Evolutionary conservation across 257 asterid species (phyloP).

Genomic region (Solanum microdontum): DNA sequence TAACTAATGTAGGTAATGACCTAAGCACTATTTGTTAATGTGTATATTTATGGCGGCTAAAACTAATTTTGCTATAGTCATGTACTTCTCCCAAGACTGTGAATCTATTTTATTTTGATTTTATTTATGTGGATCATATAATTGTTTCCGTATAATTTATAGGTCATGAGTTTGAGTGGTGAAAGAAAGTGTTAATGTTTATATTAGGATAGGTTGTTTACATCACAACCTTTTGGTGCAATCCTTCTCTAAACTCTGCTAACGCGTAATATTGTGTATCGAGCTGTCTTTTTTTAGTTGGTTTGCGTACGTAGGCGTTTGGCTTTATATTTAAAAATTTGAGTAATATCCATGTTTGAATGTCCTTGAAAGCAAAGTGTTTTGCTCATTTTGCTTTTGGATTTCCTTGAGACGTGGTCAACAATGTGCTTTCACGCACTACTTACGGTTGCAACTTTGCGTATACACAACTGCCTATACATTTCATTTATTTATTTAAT

Average conservation of each 20-base stretch:
- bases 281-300: neutral
- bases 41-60: no score
- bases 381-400: neutral
- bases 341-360: neutral
- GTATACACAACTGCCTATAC: neutral
- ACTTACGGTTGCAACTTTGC: neutral
- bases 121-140: neutral
- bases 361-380: neutral
- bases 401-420: neutral
- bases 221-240: neutral
- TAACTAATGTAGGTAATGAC: no score
- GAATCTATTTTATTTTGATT: neutral
- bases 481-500: neutral
- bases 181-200: neutral
- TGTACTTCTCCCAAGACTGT: neutral
- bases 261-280: no score
- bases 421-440: neutral
- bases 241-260: neutral
- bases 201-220: neutral
- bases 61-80: neutral
- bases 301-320: no score
- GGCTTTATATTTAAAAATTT: neutral
- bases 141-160: neutral
- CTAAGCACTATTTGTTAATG: neutral
- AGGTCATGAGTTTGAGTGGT: fast-evolving